Percentiles rank a stretch among this genome's conserved stretches.
phyloP scores from a whole-genome alignment of 805 yeast species.

The Cyberlindnera misumaiensis region DNA sequence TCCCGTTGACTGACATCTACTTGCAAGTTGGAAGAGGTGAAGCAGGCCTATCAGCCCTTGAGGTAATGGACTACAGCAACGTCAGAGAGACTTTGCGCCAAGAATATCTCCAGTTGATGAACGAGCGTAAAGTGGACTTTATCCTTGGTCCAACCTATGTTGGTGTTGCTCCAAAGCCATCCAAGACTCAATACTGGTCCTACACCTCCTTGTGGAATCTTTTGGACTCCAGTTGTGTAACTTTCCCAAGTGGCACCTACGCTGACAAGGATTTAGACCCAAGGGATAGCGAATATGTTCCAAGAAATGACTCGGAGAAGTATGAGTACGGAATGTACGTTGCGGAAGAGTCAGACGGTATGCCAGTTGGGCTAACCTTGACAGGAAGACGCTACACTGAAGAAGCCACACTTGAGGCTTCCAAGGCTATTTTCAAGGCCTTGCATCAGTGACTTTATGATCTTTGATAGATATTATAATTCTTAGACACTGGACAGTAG shows the following conservation, averaged over 20 bases:
- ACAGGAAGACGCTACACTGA: slow-evolving; percentile 44
- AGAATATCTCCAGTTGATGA: slow-evolving; percentile 46
- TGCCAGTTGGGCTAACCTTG: slow-evolving; percentile 44
- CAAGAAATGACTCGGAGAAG: slow-evolving; percentile 26
- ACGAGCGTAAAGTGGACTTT: slow-evolving; percentile 52
- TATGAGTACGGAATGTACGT: slow-evolving; percentile 20
- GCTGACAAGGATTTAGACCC: slow-evolving; percentile 39
- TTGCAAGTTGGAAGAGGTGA: slow-evolving; percentile 54
- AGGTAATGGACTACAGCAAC: slow-evolving; percentile 47
- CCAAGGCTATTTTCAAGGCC: slow-evolving; percentile 22
- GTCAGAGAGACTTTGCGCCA: slow-evolving; percentile 55
- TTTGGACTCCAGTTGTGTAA: slow-evolving; percentile 61
- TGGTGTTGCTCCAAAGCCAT: slow-evolving; percentile 66
- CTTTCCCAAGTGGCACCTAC: slow-evolving; percentile 44
- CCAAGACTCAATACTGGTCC: slow-evolving; percentile 66
- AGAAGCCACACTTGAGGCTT: slow-evolving; percentile 39
- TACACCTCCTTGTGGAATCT: slow-evolving; percentile 71
- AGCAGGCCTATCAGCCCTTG: slow-evolving; percentile 36
- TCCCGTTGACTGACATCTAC: slow-evolving; percentile 59
- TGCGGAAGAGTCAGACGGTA: slow-evolving; percentile 46
- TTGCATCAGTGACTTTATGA: not conserved
- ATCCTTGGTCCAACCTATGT: slow-evolving; percentile 61
- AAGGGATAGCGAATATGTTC: slow-evolving; percentile 28
- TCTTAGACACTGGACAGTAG: no score
- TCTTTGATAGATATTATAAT: no score